Evolutionary conservation across 75 land plant species (phyloP), one percentile per base, ranked within the genome.

Genomic region (Pinus tabuliformis): DNA sequence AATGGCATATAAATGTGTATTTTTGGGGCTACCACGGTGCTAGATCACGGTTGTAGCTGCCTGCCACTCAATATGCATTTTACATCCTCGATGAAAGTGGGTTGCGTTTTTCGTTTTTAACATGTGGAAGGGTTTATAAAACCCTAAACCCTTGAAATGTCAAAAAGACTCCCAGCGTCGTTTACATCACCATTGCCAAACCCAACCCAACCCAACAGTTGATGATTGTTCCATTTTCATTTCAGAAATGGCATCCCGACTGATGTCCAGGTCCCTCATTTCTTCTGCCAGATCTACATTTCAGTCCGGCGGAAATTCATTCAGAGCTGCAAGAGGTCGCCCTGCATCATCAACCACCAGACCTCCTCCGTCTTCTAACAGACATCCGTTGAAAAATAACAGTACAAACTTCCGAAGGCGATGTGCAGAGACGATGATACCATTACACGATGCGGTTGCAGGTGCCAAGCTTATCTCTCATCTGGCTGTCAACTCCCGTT

Each of bases 401-500:
- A 17, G 28, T 26, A 11, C 58, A 24, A 72, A 22, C 8, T 49
- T 56, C 30, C 21, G 33, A 49, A 72, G 73, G 52, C 57, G 73
- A 56, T 72, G 73, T 11, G 73, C 21, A 21, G 64, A 17, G 57
- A 20, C 74, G 7, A 56, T 56, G 24, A 72, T 49, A 20, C 74
- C 57, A 20, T 24, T 56, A 11, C 74, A 72, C 14, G 26, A 72
- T 22, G 74, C 26, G 15, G 54, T 63, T n/a, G 66, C 66, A 21
- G 22, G 15, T 28, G 66, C 66, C 66, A 63, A 63, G 66, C 66
- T 63, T 24, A 24, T 63, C 2, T 63, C 66, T 63, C 66, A 63
- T 24, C 28, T 63, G 33, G 66, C 66, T 63, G 66, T 63, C 15
- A 63, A 28, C 28, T 63, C 66, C 33, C 22, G 66, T 24, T 4